These are phyloP conservation scores for Ricinus communis DNA, from an alignment of 345 rosid species.

Conservation along the genomic window DNA sequence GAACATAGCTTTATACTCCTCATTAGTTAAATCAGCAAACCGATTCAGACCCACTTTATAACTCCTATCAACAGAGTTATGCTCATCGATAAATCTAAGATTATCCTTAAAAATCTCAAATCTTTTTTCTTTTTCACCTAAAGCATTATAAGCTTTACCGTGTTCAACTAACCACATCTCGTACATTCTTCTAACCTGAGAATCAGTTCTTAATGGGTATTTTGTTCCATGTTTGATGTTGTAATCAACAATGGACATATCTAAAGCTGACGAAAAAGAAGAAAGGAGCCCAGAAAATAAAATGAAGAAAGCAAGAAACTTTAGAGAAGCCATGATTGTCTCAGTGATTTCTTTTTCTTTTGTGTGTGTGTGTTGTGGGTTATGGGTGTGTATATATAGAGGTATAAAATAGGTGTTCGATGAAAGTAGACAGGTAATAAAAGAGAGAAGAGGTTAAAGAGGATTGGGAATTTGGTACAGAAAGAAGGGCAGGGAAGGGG, in stretches of 20 bases:
- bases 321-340: conserved; percentile 7
- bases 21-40: conserved; percentile 67
- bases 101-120: conserved; percentile 63
- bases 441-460: neutral
- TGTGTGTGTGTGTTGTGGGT: neutral
- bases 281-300: neutral
- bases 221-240: conserved; percentile 27
- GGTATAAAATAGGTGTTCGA: neutral
- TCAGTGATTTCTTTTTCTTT: neutral
- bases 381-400: conserved; percentile 5
- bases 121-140: conserved; percentile 57
- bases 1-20: conserved; percentile 43
- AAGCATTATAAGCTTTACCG: conserved; percentile 49
- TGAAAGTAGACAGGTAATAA: neutral
- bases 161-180: conserved; percentile 59
- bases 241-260: conserved; percentile 58
- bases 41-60: conserved; percentile 56
- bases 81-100: conserved; percentile 47
- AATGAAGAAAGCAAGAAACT: neutral
- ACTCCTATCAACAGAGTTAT: conserved; percentile 39
- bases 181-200: conserved; percentile 35
- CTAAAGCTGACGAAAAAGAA: conserved; percentile 30
- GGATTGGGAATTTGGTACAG: neutral
- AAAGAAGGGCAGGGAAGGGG: neutral
- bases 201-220: conserved; percentile 21